Evolutionary conservation across 495 filamentous ascomycete genomes (phyloP).

Genomic region (Podospora anserina): DNA sequence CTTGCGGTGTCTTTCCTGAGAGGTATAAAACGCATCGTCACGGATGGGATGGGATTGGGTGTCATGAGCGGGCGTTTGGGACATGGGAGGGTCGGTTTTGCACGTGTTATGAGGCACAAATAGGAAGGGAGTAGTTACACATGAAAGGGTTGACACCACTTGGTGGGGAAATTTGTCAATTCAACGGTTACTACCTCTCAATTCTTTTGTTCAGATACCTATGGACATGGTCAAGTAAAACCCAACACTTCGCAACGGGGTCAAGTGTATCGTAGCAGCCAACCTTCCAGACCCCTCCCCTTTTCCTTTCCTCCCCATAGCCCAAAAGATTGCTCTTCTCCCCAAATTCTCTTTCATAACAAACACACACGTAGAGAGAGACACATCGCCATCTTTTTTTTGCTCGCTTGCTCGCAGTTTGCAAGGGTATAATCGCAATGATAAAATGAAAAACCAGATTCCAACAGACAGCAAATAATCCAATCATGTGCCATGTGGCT

Average conservation of each 20-base stretch:
- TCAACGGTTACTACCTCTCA: too few relatives aligned
- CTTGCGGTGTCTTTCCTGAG: not conserved
- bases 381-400: not conserved
- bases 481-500: not conserved
- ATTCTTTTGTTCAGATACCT: too few relatives aligned
- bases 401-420: not conserved
- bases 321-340: not conserved
- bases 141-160: too few relatives aligned
- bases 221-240: too few relatives aligned
- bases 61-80: not conserved
- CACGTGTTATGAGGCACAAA: not conserved
- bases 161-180: too few relatives aligned
- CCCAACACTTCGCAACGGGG: not conserved
- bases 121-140: not conserved
- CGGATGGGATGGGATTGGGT: not conserved
- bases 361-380: too few relatives aligned
- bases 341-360: not conserved
- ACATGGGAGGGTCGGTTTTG: not conserved
- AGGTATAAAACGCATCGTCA: not conserved
- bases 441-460: not conserved
- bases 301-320: not conserved
- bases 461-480: not conserved
- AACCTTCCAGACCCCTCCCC: not conserved
- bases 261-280: not conserved
- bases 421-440: not conserved